These are phyloP conservation scores for Pachysandra terminalis DNA, from an alignment of 164 flowering plant species.

Conservation along the genomic window DNA sequence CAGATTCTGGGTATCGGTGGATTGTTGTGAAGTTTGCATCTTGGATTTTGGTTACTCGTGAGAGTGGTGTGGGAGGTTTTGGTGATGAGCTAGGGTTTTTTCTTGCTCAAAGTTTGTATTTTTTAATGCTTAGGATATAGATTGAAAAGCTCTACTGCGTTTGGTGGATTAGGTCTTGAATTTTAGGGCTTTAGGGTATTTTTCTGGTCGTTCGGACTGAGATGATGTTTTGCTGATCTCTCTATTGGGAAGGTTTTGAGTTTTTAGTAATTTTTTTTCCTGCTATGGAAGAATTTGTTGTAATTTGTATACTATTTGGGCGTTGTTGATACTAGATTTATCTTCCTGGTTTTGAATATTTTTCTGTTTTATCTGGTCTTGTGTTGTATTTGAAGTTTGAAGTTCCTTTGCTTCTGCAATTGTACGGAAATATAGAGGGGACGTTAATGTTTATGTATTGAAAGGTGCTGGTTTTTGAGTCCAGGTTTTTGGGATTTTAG, in stretches of 20 bases:
- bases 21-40: neutral
- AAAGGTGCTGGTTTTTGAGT: neutral
- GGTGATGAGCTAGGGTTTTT: neutral
- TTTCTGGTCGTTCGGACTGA: neutral
- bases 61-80: no score
- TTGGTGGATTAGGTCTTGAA: neutral
- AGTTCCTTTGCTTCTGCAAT: neutral
- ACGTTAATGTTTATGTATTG: neutral
- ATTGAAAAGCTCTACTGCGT: neutral
- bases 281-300: neutral
- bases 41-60: neutral
- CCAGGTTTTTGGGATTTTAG: neutral
- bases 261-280: no score
- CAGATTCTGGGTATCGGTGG: constrained; percentile 6
- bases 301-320: neutral
- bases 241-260: no score
- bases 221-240: neutral
- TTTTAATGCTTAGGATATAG: no score
- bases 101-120: no score
- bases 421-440: neutral
- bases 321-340: no score
- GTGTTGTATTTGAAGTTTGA: neutral
- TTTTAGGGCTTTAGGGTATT: neutral
- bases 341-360: neutral
- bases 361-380: neutral